These are phyloP conservation scores for Spathaspora sp. DNA, from an alignment of 805 yeast species.

Conservation along the genomic window DNA sequence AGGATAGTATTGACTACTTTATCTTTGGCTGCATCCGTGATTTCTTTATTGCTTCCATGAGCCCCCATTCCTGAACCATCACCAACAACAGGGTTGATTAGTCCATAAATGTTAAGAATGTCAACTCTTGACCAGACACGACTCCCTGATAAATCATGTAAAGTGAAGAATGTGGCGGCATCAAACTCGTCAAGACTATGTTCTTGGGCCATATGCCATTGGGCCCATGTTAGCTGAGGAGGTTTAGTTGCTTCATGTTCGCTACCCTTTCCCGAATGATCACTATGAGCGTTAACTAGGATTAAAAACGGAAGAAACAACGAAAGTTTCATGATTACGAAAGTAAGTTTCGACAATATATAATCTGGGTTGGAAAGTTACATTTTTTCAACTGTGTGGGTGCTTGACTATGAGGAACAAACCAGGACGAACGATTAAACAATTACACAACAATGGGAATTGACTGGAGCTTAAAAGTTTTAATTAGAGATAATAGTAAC, in stretches of 20 bases:
- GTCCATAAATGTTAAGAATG: constrained; percentile 77
- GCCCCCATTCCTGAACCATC: constrained; percentile 88
- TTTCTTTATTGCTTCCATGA: constrained; percentile 44
- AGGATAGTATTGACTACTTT: constrained; percentile 56
- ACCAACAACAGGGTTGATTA: constrained; percentile 71
- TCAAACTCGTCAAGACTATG: constrained; percentile 76
- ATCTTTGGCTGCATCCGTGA: constrained; percentile 54
- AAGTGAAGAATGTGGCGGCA: constrained; percentile 67
- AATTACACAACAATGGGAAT: too few species aligned
- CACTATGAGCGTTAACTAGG: constrained; percentile 7
- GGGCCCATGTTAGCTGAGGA: constrained; percentile 63
- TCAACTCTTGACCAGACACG: constrained; percentile 58
- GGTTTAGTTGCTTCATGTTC: constrained; percentile 31
- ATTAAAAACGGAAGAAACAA: not conserved
- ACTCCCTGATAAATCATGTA: constrained; percentile 69
- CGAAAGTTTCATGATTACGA: not conserved
- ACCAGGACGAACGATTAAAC: too few species aligned
- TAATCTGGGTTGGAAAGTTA: not conserved
- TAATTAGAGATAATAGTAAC: too few species aligned
- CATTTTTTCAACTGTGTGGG: not conserved
- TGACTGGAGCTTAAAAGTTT: too few species aligned
- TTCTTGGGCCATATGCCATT: constrained; percentile 89
- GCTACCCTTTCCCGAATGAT: constrained; percentile 1
- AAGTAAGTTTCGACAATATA: not conserved
- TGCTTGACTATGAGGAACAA: not conserved